phyloP scores from a whole-genome alignment of 805 yeast genomes.

The Blastobotrys terrestris region DNA sequence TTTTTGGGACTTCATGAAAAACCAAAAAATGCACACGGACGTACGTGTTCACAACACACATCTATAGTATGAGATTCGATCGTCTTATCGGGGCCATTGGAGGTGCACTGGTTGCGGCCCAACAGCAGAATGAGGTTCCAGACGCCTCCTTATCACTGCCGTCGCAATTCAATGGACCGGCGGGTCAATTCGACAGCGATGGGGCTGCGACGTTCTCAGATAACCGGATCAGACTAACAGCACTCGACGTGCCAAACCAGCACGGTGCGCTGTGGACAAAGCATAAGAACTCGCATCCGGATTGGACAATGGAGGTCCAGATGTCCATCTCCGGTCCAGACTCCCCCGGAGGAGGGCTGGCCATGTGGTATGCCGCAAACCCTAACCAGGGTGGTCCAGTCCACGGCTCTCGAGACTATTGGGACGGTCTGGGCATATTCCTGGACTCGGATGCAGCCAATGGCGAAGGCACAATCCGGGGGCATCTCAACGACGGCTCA shows the following conservation, averaged over 20 bases:
- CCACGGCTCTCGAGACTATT: conserved; percentile 32
- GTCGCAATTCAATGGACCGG: conserved; percentile 4
- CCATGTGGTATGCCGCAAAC: conserved; percentile 32
- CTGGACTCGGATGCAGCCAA: conserved; percentile 29
- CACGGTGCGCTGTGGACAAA: conserved; percentile 32
- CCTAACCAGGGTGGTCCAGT: conserved; percentile 29
- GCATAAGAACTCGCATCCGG: conserved; percentile 22
- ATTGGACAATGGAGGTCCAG: conserved; percentile 32
- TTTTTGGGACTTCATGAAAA: background rate
- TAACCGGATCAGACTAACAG: conserved; percentile 20
- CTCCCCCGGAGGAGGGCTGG: conserved; percentile 32
- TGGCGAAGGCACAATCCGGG: conserved; percentile 29
- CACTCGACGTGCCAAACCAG: conserved; percentile 20
- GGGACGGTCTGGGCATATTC: conserved; percentile 38
- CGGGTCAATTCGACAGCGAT: conserved; percentile 8
- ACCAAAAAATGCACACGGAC: background rate
- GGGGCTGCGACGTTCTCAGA: conserved; percentile 20
- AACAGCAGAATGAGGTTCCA: background rate
- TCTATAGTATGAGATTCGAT: background rate
- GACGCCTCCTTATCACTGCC: conserved; percentile 6
- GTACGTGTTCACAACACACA: background rate
- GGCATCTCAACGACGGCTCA: conserved; percentile 36
- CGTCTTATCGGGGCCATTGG: background rate
- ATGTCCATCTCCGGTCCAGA: conserved; percentile 29
- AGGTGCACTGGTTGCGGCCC: background rate